Evolutionary conservation across 345 rosid species (phyloP), one percentile per base, ranked within the genome.

Genomic region (Aurinia saxatilis): DNA sequence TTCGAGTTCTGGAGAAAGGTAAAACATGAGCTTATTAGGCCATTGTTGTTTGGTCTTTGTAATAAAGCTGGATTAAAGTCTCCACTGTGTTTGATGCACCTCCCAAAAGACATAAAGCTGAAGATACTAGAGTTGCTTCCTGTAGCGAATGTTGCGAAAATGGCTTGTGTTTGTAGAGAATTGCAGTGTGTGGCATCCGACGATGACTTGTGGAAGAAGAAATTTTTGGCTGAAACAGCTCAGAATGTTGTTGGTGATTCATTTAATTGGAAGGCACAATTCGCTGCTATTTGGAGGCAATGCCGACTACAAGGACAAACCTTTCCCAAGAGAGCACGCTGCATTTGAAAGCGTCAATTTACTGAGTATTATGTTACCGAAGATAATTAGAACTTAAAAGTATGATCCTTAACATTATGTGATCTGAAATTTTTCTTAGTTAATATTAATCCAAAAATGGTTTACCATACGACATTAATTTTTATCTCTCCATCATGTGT

Each of bases 1-100:
- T 82, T 85, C 54, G 73, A 83, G 66, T 79, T 84, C 27, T 86
- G 86, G 90, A 87, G 75, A 72, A 63, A 60, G 27, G 83, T 80
- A 11, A 84, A 84, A 58, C 83, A 87, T 73, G 76, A 75, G 15
- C 78, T 86, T 62, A 81, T 70, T 6, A 75, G 69, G 64, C 87
- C 84, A 14, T 65, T 83, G 68, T 63, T 79, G 50, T 80, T 83
- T 6, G 85, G 82, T 58, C 73, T 83, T 10, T 77, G 80, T 17
- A 72, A 75, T 11, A 77, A 57, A 70, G 35, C 75, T 42, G 76
- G 78, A 42, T 75, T 82, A 57, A 31, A 27, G 13, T 76, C 73
- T 35, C 95, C 83, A 0, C 66, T 83, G 0, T 86, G 95, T 57
- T 73, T 82, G 66, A 72, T 66, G 65, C 50, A 76, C 54, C 82